Evolutionary conservation across 2,329 filamentous ascomycete genomes (phyloP), one percentile per base, ranked within the genome.

Genomic region (Trichoderma atroviride): DNA sequence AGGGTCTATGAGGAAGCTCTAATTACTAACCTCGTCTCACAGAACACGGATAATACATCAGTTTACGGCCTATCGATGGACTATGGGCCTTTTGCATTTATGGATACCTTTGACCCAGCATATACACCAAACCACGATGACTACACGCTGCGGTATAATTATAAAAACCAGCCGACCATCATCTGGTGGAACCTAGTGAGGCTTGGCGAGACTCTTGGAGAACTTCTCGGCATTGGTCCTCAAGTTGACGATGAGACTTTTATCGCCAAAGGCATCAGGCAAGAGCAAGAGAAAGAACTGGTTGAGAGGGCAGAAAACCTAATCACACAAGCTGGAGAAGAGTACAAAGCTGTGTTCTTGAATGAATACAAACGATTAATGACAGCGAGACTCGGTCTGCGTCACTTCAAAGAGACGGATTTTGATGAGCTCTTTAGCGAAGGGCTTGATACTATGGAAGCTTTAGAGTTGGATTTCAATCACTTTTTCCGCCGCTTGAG

Each of bases 51-150:
- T 78, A 99, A 99, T 79, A 99, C 96, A 0, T 97, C 94, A 0
- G 87, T 99, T 62, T 90, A 90, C 68, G 96, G 96, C 0, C 82
- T 99, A 0, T 95, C 91, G 6, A 91, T 99, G 72, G 96, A 99
- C 80, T 99, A 94, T 77, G 96, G 96, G 0, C 96, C 96, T 0
- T 99, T 99, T 75, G 96, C 96, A 5, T 99, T 99, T 79, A 91
- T 99, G 83, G 96, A 99, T 79, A 94, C 94, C 76, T 99, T 98
- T 76, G 95, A 99, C 76, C 95, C 95, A 0, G 84, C 86, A 19
- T 99, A 98, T 79, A 99, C 96, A 0, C 96, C 96, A 0, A 99
- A 99, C 77, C 96, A 99, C 78, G 96, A 99, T 79, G 96, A 99
- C 76, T 86, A 91, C 76, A 87, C 91, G 82, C 83, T 97, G 35